Evolutionary conservation across 257 asterid genomes (phyloP), one percentile per base, ranked within the genome.

Genomic region (Solanum megistacrolobum): DNA sequence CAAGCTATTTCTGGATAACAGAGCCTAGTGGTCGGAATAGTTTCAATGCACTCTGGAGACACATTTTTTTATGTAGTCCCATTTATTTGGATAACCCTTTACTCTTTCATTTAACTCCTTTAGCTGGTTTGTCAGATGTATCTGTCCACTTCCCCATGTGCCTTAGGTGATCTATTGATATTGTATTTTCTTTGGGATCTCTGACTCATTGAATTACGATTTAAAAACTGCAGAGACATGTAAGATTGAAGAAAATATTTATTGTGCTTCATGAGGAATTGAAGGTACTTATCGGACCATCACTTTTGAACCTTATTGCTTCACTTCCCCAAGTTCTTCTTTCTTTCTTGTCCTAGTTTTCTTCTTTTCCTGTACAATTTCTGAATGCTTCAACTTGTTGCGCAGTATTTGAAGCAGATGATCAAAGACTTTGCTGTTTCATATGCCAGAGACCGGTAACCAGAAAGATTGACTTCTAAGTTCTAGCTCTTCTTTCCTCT

Each of bases 321-420:
- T 73, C 58, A 18, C 69, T 87, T 89, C 65, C 55, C 60, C 25
- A 20, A n/a, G 87, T 38, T 90, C 25, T 36, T 90, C 25, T 69
- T 69, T 76, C 71, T 29, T 68, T 84, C 21, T 68, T 55, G 78
- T 68, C 27, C 83, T 87, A 72, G 88, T 87, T 34, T 9, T 76
- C 83, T 86, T 87, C 58, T 46, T 88, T 68, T 8, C 88, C 83
- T 90, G 34, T 87, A 73, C 38, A 46, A n/a, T 21, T 72, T 86
- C 88, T 73, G 58, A 86, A 43, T 14, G 48, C 58, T 71, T 31
- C 71, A 73, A 46, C 88, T 48, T 72, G 58, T 27, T 75, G 4
- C 89, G 89, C 96, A 97, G 99, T 92, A 92, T 90, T 87, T 97
- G 93, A 97, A 97, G 96, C 93, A 89, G 92, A 92, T 91, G 98